phyloP scores from a whole-genome alignment of 2,329 filamentous ascomycete species.

The Colletotrichum godetiae region DNA sequence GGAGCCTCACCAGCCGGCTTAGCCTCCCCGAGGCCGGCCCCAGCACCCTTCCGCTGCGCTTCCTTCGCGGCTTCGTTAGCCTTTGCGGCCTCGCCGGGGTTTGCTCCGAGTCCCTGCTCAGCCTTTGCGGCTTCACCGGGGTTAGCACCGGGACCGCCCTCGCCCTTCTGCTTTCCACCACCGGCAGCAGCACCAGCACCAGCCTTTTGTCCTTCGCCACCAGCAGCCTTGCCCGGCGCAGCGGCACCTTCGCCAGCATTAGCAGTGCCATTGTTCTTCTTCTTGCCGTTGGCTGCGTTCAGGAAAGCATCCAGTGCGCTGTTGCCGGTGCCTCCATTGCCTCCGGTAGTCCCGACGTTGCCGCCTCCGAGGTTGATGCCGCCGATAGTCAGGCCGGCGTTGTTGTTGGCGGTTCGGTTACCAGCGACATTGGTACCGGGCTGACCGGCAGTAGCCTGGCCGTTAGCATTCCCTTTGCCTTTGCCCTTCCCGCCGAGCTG shows the following conservation, averaged over 20 bases:
- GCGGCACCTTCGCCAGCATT: conserved; percentile 16
- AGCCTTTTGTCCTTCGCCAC: conserved; percentile 1
- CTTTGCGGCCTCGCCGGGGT: conserved; percentile 3
- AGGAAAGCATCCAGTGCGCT: conserved; percentile 23
- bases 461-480: neutral
- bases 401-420: conserved; percentile 13
- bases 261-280: conserved; percentile 7
- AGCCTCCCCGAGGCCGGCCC: neutral
- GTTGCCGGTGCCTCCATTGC: conserved; percentile 19
- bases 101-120: conserved; percentile 12
- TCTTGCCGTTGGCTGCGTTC: conserved; percentile 16
- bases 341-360: neutral
- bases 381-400: conserved; percentile 22
- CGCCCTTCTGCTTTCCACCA: conserved; percentile 12
- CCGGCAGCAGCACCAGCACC: neutral
- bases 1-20: neutral
- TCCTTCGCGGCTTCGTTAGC: conserved; percentile 20
- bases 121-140: conserved; percentile 21
- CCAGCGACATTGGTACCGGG: neutral
- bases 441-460: neutral
- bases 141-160: conserved; percentile 3
- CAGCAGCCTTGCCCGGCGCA: neutral
- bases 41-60: conserved; percentile 1
- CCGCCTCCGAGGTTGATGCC: conserved; percentile 11
- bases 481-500: conserved; percentile 16